Conservation (phyloP, 257 asterid genomes). For the Thymus quinquecostatus region DNA sequence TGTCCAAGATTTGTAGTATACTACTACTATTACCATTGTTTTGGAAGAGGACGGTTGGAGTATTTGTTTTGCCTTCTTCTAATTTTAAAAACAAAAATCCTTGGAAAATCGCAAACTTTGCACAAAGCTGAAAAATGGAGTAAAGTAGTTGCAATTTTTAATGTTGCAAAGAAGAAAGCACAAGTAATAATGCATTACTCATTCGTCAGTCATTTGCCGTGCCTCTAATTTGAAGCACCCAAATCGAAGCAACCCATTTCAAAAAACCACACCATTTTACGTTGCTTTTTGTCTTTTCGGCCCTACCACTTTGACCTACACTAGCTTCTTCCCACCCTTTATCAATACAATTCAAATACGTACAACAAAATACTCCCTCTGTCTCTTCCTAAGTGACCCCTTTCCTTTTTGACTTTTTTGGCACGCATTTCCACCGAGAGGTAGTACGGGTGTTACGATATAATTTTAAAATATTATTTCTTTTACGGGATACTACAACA, state of each 20-base stretch:
- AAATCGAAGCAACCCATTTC: conserved; percentile 35
- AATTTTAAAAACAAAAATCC: too few species aligned
- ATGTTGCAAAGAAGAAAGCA: conserved; percentile 30
- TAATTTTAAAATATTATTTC: too few species aligned
- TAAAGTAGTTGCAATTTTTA: conserved; percentile 17
- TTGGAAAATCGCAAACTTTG: neutral
- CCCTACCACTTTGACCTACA: conserved; percentile 48
- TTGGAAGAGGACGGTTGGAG: too few species aligned
- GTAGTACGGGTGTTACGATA: too few species aligned
- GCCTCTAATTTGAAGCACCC: conserved; percentile 33
- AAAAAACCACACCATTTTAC: conserved; percentile 30
- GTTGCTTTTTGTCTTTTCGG: conserved; percentile 32
- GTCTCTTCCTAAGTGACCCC: too few species aligned
- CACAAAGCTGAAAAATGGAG: conserved; percentile 22
- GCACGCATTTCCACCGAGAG: too few species aligned
- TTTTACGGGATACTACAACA: too few species aligned
- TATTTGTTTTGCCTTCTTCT: too few species aligned
- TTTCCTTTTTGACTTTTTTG: too few species aligned
- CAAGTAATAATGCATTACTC: conserved; percentile 54
- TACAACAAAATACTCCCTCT: too few species aligned
- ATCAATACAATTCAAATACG: neutral
- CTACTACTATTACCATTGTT: too few species aligned
- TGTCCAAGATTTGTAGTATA: too few species aligned
- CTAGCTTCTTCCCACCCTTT: conserved; percentile 21
- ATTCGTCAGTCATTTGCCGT: conserved; percentile 40